These are phyloP conservation scores for Sicyos edulis DNA, from an alignment of 306 rosid species.

Conservation along the genomic window DNA sequence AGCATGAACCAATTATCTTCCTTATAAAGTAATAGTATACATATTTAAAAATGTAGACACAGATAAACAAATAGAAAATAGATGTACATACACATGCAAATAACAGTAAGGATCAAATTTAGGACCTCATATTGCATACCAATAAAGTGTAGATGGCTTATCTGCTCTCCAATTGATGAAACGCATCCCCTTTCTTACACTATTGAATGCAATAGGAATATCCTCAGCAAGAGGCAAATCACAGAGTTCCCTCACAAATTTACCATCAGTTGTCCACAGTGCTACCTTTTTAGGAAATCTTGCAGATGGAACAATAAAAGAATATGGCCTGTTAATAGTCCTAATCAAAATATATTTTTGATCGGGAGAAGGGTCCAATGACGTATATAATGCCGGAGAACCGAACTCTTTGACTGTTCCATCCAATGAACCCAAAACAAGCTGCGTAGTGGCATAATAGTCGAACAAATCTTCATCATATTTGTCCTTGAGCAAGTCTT, in stretches of 20 bases:
- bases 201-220: slow-evolving; percentile 79
- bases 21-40: neutral
- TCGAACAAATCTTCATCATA: slow-evolving; percentile 94
- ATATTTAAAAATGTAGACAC: neutral
- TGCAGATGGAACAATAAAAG: slow-evolving; percentile 87
- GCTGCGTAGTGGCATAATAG: slow-evolving; percentile 72
- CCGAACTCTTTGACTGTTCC: slow-evolving; percentile 61
- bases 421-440: slow-evolving; percentile 80
- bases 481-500: slow-evolving; percentile 92
- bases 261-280: slow-evolving; percentile 78
- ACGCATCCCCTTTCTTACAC: slow-evolving; percentile 94
- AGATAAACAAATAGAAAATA: neutral
- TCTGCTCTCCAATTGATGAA: slow-evolving; percentile 93
- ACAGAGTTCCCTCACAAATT: slow-evolving; percentile 71
- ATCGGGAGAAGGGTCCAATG: slow-evolving; percentile 92
- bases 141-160: slow-evolving; percentile 75
- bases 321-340: slow-evolving; percentile 87
- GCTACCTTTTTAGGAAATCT: slow-evolving; percentile 88
- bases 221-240: slow-evolving; percentile 93
- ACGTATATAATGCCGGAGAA: slow-evolving; percentile 74
- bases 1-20: neutral
- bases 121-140: slow-evolving; percentile 40
- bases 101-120: slow-evolving; percentile 14
- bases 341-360: slow-evolving; percentile 55
- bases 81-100: slow-evolving; percentile 1